Evolutionary conservation across 495 filamentous ascomycete genomes (phyloP).

Genomic region (Aspergillus heteromorphus): DNA sequence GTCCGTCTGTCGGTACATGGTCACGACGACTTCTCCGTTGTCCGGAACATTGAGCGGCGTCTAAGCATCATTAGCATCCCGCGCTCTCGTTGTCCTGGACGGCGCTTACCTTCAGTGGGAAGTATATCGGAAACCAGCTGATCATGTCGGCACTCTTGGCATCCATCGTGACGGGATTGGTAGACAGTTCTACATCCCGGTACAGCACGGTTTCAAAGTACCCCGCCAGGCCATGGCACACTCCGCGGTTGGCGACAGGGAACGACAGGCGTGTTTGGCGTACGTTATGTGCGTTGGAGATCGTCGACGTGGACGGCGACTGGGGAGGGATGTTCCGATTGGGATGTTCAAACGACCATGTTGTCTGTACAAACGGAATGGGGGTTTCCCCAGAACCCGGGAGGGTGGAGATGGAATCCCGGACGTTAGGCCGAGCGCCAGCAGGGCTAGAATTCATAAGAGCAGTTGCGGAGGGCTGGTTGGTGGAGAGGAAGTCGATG

Average conservation of each 20-base stretch:
- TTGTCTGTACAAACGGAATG: constrained; percentile 35
- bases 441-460: constrained; percentile 11
- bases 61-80: constrained; percentile 38
- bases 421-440: constrained; percentile 9
- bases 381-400: constrained; percentile 27
- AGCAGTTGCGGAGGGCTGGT: constrained; percentile 19
- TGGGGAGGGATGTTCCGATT: constrained; percentile 37
- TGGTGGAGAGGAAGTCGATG: constrained; percentile 67
- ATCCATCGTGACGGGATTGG: constrained; percentile 86
- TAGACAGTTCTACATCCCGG: constrained; percentile 77
- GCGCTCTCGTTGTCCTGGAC: neutral
- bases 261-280: constrained; percentile 71
- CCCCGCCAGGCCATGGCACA: constrained; percentile 85
- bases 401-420: constrained; percentile 27
- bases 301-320: constrained; percentile 26
- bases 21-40: constrained; percentile 76
- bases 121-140: constrained; percentile 98
- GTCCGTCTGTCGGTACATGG: constrained; percentile 93
- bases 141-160: constrained; percentile 94
- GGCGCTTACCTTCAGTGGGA: constrained; percentile 77
- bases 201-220: constrained; percentile 97
- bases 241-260: constrained; percentile 64
- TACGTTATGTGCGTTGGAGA: constrained; percentile 81
- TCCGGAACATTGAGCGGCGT: constrained; percentile 83
- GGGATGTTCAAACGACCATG: constrained; percentile 47